Base-by-base conservation (phyloP, 208 protist genomes). In the Trypanosoma vivax region DNA sequence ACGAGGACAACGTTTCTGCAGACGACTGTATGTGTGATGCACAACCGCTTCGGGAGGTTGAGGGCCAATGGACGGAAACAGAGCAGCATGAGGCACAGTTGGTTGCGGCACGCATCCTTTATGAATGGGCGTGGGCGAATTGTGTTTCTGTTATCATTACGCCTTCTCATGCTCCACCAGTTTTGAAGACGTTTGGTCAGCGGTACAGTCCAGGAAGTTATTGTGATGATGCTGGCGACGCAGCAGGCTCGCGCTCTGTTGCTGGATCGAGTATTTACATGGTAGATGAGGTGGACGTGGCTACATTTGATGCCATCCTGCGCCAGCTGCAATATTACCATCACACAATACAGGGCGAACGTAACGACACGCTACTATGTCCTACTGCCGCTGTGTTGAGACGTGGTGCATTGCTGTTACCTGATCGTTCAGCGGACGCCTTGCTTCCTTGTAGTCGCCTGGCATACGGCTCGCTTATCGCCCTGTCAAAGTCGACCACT, bases 171-270 rank as follows among this genome's bases (percentile, higher is more conserved):
- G 60, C 59, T 18, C 81, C 81, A 3, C 40, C 56, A 3, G 48
- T 78, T 2, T 53, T 84, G 14, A 70, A 73, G 43, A 30, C 33
- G 1, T 81, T 79, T 45, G 70, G 74, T n/a, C n/a, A 4, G n/a
- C 37, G 60, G 1, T 57, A 65, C 27, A 50, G 23, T 23, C n/a
- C 0, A 13, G 38, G 34, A 10, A 27, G 19, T 16, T 49, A 16
- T 16, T 28, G 10, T 51, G 1, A 33, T 5, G 25, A 3, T 14
- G 23, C 25, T 28, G 29, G 0, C n/a, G 23, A 33, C 5, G 19
- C 28, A 14, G 31, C 27, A 0, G 23, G 10, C n/a, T 29, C 41
- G 4, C n/a, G n/a, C n/a, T n/a, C n/a, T n/a, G n/a, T n/a, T n/a
- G n/a, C n/a, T n/a, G n/a, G n/a, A n/a, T n/a, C n/a, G n/a, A n/a